Evolutionary conservation across 129 eudicot genomes (phyloP), one percentile per base, ranked within the genome.

Genomic region (Saussurea involucrata): DNA sequence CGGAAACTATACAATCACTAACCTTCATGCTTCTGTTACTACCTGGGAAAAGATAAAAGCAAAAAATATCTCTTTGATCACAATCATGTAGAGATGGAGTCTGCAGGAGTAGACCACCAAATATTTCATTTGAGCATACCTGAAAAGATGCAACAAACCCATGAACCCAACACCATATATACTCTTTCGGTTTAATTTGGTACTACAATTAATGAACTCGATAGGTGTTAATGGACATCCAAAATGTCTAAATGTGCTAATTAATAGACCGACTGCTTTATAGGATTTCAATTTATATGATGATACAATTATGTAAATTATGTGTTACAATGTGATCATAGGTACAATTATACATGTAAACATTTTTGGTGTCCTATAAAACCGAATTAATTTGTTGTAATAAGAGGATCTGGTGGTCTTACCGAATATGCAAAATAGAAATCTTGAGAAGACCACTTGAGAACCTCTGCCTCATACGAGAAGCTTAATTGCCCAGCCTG

Each of bases 51-150:
- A 95, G 87, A 84, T 87, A 87, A 7, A 95, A 88, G 80, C 91
- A 88, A 82, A 95, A 92, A 86, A 88, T 83, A 55, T 90, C 95
- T 70, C 97, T 90, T 66, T 86, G 96, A 83, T 95, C 97, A 66
- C 78, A 65, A 83, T 95, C 99, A 74, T 85, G 85, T 64, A 79
- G 66, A 78, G 95, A 81, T 60, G 96, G 90, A 60, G 96, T 55
- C 76, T 85, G 95, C 78, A 86, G 32, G 8, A 92, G 85, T 46
- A 95, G 44, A 71, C 91, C 85, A 33, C 96, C 92, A 65, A 37
- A 85, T 67, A 92, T 88, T 66, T 88, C 91, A 67, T 85, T 69
- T 49, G 97, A 85, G 72, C 85, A 74, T 78, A 95, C 93, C 99
- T 92, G 65, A 74, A 66, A 42, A 58, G 9, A 27, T 44, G 63